phyloP scores from a whole-genome alignment of 1,284 basidiomycete genomes.

The Erythrobasidium hasegawianum region DNA sequence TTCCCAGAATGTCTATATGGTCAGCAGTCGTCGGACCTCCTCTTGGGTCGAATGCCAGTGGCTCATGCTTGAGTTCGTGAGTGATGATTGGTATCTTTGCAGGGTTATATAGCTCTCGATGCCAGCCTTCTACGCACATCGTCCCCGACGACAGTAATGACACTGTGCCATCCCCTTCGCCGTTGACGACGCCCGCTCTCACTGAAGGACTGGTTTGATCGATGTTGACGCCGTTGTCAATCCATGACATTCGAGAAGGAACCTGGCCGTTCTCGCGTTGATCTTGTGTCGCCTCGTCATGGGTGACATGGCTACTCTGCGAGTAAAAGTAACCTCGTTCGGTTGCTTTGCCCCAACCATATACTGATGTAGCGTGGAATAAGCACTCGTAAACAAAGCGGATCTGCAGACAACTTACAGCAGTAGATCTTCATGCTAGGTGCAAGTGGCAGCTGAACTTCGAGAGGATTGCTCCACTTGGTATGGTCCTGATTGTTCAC shows the following conservation, averaged over 20 bases:
- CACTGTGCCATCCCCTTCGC: conserved; percentile 95
- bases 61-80: conserved; percentile 84
- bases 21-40: conserved; percentile 86
- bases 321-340: conserved; percentile 62
- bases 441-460: conserved; percentile 79
- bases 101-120: conserved; percentile 85
- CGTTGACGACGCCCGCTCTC: conserved; percentile 36
- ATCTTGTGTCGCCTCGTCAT: conserved; percentile 35
- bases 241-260: conserved; percentile 63
- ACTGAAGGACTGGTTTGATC: conserved; percentile 38
- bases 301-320: conserved; percentile 47
- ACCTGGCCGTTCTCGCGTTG: conserved; percentile 48
- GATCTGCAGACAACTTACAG: conserved; percentile 6
- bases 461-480: conserved; percentile 95
- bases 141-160: conserved; percentile 81
- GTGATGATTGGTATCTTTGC: conserved; percentile 80
- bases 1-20: conserved; percentile 91
- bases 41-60: conserved; percentile 67
- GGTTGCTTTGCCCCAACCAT: conserved; percentile 94
- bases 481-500: conserved; percentile 50
- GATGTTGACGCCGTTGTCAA: conserved; percentile 56
- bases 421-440: conserved; percentile 92
- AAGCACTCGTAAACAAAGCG: too few relatives aligned
- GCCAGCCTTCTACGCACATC: conserved; percentile 97
- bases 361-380: too few relatives aligned